Evolutionary conservation across 2,329 filamentous ascomycete species (phyloP).

Genomic region (Didymella keratinophila): DNA sequence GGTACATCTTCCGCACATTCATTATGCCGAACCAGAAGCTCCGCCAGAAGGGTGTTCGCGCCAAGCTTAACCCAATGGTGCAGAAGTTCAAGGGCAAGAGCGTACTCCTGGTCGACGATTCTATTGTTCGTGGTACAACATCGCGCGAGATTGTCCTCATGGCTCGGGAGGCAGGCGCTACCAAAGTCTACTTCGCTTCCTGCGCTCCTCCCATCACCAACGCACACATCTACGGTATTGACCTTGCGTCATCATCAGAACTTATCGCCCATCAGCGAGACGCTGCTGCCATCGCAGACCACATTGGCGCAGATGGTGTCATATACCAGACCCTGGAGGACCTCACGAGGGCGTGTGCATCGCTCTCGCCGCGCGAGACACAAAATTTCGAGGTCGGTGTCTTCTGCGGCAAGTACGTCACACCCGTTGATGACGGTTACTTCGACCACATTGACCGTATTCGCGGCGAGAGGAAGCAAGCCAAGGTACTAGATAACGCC

Average conservation of each 20-base stretch:
- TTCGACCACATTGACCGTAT: conserved; percentile 80
- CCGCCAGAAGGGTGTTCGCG: conserved; percentile 83
- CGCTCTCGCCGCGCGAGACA: conserved; percentile 68
- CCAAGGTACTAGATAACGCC: conserved; percentile 71
- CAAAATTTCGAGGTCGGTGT: conserved; percentile 87
- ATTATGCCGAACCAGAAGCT: conserved; percentile 84
- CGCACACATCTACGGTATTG: conserved; percentile 86
- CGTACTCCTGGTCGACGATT: conserved; percentile 87
- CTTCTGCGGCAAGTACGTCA: conserved; percentile 88
- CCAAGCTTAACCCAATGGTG: conserved; percentile 87
- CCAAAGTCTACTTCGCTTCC: conserved; percentile 81
- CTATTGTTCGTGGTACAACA: conserved; percentile 86
- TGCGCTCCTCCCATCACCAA: conserved; percentile 85
- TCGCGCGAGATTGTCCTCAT: conserved; percentile 81
- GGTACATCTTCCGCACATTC: conserved; percentile 87
- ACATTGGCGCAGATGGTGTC: conserved; percentile 78
- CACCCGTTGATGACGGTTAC: conserved; percentile 79
- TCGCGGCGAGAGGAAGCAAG: conserved; percentile 73
- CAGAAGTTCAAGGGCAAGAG: conserved; percentile 83
- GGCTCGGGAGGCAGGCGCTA: conserved; percentile 83
- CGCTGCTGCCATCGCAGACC: conserved; percentile 66
- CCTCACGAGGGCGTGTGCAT: conserved; percentile 79
- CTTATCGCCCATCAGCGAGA: conserved; percentile 75
- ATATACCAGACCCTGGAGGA: conserved; percentile 81
- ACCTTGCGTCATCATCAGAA: conserved; percentile 74